Base-by-base conservation (phyloP, 2,329 filamentous ascomycete genomes). In the Trichoderma endophyticum region DNA sequence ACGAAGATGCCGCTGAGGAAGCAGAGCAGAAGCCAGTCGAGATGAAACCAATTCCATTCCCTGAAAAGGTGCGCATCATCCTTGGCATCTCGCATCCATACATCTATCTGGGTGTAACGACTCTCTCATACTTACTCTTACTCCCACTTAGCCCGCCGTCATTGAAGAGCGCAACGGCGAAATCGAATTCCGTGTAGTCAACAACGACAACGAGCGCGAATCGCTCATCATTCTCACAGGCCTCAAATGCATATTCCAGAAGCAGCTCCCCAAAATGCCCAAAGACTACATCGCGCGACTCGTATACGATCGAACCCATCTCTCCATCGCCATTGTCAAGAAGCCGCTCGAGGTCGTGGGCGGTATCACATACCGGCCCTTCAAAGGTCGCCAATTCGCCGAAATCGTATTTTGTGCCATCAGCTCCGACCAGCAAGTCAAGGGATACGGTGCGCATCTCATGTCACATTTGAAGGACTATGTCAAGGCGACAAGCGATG, bases 391-490 rank as follows among this genome's bases (percentile, higher is more conserved):
- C 69, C 90, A 93, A 77, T 99, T 99, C 79, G 96, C 96, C 75
- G 96, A 99, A 83, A 99, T 99, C 77, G 96, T 99, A 72, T 99
- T 99, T 80, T 99, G 95, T 81, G 96, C 96, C 76, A 97, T 99
- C 77, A 97, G 93, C 70, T 97, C 94, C 0, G 96, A 98, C 79
- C 96, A 99, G 82, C 96, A 99, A 82, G 96, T 99, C 77, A 99
- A 98, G 83, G 96, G 96, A 39, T 99, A 99, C 79, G 96, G 96
- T 75, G 95, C 96, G 12, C 95, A 98, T 85, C 86, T 99, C 24
- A 99, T 99, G 96, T 95, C 93, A 2, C 96, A 99, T 80, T 84
- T 99, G 60, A 99, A 99, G 82, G 92, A 99, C 84, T 99, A 98
- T 78, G 96, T 99, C 81, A 98, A 97, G 82, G 95, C 95, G 7